A percentile compares a stretch with the other conserved stretches of the same genome.
These are phyloP conservation scores for Epichloe brachyelytri DNA, from an alignment of 2,329 filamentous ascomycete genomes.

Conservation along the genomic window DNA sequence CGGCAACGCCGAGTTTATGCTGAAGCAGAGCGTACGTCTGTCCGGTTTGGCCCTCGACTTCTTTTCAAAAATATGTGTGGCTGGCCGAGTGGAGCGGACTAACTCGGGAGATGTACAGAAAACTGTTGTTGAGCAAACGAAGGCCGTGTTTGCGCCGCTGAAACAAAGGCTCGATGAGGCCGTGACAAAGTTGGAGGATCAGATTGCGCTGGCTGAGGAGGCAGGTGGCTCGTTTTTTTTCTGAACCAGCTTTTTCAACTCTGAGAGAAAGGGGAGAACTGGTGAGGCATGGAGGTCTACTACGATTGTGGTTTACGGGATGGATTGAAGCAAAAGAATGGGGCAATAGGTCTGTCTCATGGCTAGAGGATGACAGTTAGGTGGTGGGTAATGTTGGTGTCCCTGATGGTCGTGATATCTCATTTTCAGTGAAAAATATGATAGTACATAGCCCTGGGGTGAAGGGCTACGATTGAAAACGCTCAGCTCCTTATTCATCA, in stretches of 20 bases:
- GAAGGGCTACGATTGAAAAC: background rate
- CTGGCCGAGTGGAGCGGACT: background rate
- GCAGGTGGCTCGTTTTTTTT: conserved; percentile 20
- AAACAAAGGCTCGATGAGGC: conserved; percentile 59
- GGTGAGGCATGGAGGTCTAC: background rate
- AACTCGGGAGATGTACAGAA: conserved; percentile 34
- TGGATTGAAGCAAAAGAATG: background rate
- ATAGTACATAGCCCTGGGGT: background rate
- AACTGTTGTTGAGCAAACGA: conserved; percentile 76
- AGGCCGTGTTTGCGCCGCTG: conserved; percentile 64
- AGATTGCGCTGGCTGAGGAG: conserved; percentile 46
- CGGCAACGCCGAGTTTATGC: conserved; percentile 61
- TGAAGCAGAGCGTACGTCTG: conserved; percentile 71
- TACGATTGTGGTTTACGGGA: background rate
- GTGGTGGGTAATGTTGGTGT: background rate
- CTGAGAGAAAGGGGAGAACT: background rate
- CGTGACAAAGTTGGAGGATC: conserved; percentile 58
- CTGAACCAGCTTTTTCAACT: background rate
- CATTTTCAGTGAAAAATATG: background rate
- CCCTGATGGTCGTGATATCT: background rate
- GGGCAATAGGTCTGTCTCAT: background rate
- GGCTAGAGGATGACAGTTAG: too few species aligned
- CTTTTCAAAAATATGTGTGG: background rate
- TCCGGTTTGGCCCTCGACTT: background rate
- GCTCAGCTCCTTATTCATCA: conserved; percentile 26